These are phyloP conservation scores for Pythium diclinum DNA, from an alignment of 352 stramenopile species.

Conservation along the genomic window DNA sequence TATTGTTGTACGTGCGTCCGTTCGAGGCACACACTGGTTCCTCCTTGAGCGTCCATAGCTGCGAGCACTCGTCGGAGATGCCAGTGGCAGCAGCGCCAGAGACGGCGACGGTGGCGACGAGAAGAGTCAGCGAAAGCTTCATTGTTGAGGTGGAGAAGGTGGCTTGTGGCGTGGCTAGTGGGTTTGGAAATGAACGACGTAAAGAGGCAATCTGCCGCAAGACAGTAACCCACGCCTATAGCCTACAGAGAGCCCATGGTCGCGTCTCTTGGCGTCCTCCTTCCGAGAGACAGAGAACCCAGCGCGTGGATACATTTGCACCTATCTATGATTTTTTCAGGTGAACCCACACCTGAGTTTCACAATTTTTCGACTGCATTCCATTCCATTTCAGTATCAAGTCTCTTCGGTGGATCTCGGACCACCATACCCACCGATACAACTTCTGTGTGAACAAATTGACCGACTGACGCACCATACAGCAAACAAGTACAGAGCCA, in stretches of 20 bases:
- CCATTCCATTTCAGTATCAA: background rate
- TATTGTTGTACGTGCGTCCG: constrained; percentile 46
- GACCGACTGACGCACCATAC: background rate
- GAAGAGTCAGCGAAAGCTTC: constrained; percentile 2
- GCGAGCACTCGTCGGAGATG: constrained; percentile 25
- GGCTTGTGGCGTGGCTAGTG: background rate
- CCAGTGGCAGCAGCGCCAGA: background rate
- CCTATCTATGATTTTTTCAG: background rate
- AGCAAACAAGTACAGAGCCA: background rate
- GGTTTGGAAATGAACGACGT: constrained; percentile 1
- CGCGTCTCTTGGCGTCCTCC: background rate
- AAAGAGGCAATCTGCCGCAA: background rate
- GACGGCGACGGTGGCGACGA: background rate
- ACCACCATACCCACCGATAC: background rate
- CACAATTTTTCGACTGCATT: background rate
- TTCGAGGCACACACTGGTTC: constrained; percentile 42
- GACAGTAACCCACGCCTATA: background rate
- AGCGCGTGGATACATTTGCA: background rate
- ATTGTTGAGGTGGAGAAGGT: background rate
- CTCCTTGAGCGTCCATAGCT: constrained; percentile 23
- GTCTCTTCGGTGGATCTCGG: no score
- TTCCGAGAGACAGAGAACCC: background rate
- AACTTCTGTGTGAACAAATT: background rate
- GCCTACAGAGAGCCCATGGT: background rate
- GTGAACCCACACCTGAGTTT: background rate